Base-by-base conservation (phyloP, 768 basidiomycete species). In the Boletus tomentosulus region DNA sequence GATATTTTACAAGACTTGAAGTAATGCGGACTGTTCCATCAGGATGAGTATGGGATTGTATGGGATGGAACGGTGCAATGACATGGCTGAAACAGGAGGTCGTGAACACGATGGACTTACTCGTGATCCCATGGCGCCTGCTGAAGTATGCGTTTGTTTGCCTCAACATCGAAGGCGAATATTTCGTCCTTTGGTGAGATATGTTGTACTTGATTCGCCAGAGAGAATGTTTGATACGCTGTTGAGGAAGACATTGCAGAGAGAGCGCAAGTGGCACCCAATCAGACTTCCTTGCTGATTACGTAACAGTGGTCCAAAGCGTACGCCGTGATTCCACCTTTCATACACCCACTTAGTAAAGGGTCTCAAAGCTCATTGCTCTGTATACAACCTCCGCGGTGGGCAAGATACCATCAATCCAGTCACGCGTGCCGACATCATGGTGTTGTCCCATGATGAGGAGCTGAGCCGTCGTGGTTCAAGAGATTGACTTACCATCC, bases 1-100 rank as follows among this genome's bases (percentile, higher is more conserved):
- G 93, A 96, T 62, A 99, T 98, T 74, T 92, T 95, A 72, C 89
- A 99, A 71, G 82, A 79, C 66, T 86, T 92, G 73, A 90, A 89
- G 73, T 85, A 86, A 61, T 88, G 84, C 0, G 86, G 86, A 59
- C 89, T 92, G 59, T 56, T 0, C 27, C 31, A 31, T 37, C 8
- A 27, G 3, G 19, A 52, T 55, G 50, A 62, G 46, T 24, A 39
- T 37, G 41, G 34, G n/a, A 7, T 38, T 5, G 37, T 38, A 13
- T 37, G 16, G 19, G 19, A 16, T 37, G 13, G 2, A 11, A 39
- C 12, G 19, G 19, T 22, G 41, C 25, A 38, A 30, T 35, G 28
- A 28, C 24, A 24, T 19, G 35, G 28, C 10, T 15, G 16, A 38
- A 19, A 57, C 47, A 30, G 51, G 55, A 56, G 50, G 50, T 15